These are phyloP conservation scores for Colletotrichum tofieldiae DNA, from an alignment of 2,329 filamentous ascomycete genomes.

Conservation along the genomic window DNA sequence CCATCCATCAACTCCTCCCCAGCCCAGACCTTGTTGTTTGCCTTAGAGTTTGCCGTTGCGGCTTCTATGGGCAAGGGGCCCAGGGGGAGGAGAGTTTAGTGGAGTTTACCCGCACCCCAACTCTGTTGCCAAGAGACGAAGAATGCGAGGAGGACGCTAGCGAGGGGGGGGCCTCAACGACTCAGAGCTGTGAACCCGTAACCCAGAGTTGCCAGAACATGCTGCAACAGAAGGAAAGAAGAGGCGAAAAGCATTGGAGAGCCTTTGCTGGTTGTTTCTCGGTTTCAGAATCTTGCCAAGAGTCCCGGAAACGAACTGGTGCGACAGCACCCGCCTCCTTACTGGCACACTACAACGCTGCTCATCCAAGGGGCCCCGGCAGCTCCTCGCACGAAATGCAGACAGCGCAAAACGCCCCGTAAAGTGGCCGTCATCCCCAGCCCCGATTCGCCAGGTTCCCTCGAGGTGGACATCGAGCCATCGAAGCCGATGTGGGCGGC, in stretches of 20 bases:
- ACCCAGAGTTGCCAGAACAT: background rate
- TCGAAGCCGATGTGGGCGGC: conserved; percentile 30
- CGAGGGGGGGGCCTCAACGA: background rate
- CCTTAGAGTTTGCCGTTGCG: background rate
- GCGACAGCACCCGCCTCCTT: conserved; percentile 14
- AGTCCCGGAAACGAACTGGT: conserved; percentile 31
- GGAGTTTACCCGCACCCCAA: background rate
- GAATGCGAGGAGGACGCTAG: background rate
- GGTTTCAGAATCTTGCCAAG: conserved; percentile 39
- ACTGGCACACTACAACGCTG: background rate
- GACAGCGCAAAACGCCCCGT: too few relatives aligned
- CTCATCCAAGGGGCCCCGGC: background rate
- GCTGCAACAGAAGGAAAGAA: conserved; percentile 5
- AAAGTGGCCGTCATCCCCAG: background rate
- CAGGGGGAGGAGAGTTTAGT: too few relatives aligned
- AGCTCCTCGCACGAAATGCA: background rate
- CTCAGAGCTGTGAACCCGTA: background rate
- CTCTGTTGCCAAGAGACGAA: background rate
- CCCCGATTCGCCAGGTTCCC: conserved; percentile 15
- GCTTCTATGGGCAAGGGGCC: background rate
- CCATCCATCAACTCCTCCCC: background rate
- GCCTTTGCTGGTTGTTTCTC: conserved; percentile 30
- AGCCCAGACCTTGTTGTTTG: background rate
- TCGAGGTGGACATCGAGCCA: background rate
- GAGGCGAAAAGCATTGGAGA: conserved; percentile 10